phyloP scores from a whole-genome alignment of 352 stramenopile species.

The Phytophthora sansomeana region DNA sequence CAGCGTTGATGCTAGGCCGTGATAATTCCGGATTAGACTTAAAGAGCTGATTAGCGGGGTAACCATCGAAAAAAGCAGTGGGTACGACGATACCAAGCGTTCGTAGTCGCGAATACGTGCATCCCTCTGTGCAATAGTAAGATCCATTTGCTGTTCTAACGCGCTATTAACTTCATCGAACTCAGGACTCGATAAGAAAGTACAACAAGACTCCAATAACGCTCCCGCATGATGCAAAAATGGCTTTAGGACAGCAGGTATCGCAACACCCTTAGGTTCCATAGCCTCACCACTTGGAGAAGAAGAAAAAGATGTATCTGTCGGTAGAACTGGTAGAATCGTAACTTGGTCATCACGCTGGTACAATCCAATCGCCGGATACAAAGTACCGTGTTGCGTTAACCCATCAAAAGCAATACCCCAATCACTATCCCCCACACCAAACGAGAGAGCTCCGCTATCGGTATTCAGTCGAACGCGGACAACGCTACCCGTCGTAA shows the following conservation, averaged over 20 bases:
- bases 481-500: slow-evolving; percentile 87
- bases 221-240: slow-evolving; percentile 75
- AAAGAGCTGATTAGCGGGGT: slow-evolving; percentile 73
- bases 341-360: slow-evolving; percentile 91
- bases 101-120: slow-evolving; percentile 38
- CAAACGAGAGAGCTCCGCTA: slow-evolving; percentile 88
- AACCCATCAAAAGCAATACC: slow-evolving; percentile 90
- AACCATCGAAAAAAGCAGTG: slow-evolving; percentile 68
- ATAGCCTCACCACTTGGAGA: slow-evolving; percentile 35
- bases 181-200: slow-evolving; percentile 51
- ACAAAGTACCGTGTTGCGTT: slow-evolving; percentile 88
- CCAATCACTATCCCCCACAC: slow-evolving; percentile 89
- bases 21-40: slow-evolving; percentile 71
- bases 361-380: slow-evolving; percentile 89
- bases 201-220: slow-evolving; percentile 63
- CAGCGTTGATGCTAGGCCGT: slow-evolving; percentile 70
- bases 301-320: slow-evolving; percentile 35
- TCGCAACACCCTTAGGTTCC: slow-evolving; percentile 45
- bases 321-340: slow-evolving; percentile 73
- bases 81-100: slow-evolving; percentile 48
- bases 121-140: slow-evolving; percentile 25
- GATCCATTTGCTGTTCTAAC: slow-evolving; percentile 26
- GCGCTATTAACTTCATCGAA: slow-evolving; percentile 35
- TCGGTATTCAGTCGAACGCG: slow-evolving; percentile 88
- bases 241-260: slow-evolving; percentile 79